Evolutionary conservation across 352 stramenopile species (phyloP).

Genomic region (Pythium rhizo-oryzae): DNA sequence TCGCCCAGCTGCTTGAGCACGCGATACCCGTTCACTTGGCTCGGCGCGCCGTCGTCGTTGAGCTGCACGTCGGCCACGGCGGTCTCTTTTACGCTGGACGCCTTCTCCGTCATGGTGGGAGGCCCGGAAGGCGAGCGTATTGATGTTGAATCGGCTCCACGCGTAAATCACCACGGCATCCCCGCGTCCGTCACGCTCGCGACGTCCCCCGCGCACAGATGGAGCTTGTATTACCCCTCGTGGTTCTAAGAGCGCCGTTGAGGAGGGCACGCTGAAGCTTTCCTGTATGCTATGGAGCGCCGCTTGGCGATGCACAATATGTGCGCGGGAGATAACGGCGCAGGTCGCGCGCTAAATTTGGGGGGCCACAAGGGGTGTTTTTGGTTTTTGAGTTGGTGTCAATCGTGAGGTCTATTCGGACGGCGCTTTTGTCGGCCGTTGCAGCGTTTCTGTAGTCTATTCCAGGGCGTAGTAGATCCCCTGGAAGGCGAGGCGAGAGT

Average conservation of each 20-base stretch:
- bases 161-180: background rate
- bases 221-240: too few species aligned
- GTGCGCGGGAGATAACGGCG: background rate
- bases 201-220: background rate
- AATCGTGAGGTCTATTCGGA: background rate
- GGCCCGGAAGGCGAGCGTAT: too few species aligned
- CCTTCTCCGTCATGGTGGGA: too few species aligned
- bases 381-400: too few species aligned
- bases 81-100: conserved; percentile 63
- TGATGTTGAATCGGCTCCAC: background rate
- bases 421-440: background rate
- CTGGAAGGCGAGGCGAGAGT: conserved; percentile 5
- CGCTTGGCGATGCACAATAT: too few species aligned
- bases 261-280: too few species aligned
- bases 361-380: too few species aligned
- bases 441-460: background rate
- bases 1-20: conserved; percentile 65
- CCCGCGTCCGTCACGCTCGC: too few species aligned
- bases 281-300: too few species aligned
- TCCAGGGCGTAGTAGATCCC: conserved; percentile 12
- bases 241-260: too few species aligned
- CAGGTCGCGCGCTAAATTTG: background rate
- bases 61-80: conserved; percentile 59
- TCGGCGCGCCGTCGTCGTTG: conserved; percentile 57
- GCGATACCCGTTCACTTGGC: conserved; percentile 77